Conservation (phyloP, 495 filamentous ascomycete genomes). For the Penicillium roqueforti region DNA sequence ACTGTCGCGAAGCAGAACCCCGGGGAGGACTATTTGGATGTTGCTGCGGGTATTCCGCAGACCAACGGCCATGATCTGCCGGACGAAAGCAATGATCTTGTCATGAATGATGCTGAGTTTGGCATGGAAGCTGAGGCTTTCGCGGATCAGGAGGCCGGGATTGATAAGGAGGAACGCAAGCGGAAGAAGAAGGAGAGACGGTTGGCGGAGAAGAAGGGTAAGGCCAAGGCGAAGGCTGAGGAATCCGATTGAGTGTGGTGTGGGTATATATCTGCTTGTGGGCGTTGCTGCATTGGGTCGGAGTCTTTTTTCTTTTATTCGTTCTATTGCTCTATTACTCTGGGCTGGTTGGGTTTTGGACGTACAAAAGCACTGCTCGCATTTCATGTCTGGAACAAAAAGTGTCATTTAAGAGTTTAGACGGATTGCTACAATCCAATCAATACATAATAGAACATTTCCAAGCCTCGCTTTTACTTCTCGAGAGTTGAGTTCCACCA, state of each 20-base stretch:
- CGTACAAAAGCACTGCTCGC: constrained; percentile 11
- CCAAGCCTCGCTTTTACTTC: constrained; percentile 4
- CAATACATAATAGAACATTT: constrained; percentile 9
- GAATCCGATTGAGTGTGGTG: constrained; percentile 23
- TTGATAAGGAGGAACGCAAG: constrained; percentile 50
- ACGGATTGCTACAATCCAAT: constrained; percentile 9
- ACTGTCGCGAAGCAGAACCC: constrained; percentile 37
- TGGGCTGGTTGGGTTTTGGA: constrained; percentile 10
- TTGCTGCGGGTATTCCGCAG: constrained; percentile 19
- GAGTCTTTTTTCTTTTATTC: constrained; percentile 18
- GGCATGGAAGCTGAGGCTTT: constrained; percentile 28
- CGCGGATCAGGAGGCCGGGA: constrained; percentile 20
- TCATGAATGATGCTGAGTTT: constrained; percentile 26
- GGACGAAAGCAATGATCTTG: constrained; percentile 22
- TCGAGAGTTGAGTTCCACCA: background rate
- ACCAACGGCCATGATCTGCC: constrained; percentile 30
- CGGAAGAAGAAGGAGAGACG: constrained; percentile 49
- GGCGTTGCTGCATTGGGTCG: constrained; percentile 34
- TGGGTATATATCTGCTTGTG: constrained; percentile 13
- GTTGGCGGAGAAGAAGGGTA: constrained; percentile 41
- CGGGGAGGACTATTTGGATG: constrained; percentile 28
- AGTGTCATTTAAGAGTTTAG: constrained; percentile 12
- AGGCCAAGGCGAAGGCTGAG: constrained; percentile 30
- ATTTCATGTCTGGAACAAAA: constrained; percentile 23
- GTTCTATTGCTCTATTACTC: constrained; percentile 9